A percentile compares a stretch with the other conserved stretches of the same genome.
These are phyloP conservation scores for Aspergillus bertholletiae DNA, from an alignment of 495 filamentous ascomycete genomes.

Conservation along the genomic window DNA sequence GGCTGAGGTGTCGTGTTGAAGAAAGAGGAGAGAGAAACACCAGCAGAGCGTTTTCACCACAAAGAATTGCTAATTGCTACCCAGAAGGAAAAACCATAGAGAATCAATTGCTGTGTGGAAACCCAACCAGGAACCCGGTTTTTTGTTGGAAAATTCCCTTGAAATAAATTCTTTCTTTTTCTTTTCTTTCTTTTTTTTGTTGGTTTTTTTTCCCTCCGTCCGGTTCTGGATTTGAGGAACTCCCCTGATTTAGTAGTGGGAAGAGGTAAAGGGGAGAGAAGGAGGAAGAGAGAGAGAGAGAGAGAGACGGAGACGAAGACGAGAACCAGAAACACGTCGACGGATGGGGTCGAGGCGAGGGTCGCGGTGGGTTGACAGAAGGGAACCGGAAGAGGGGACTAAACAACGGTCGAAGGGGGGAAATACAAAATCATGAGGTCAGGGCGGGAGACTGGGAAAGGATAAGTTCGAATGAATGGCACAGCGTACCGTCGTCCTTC, in stretches of 20 bases:
- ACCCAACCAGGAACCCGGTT: too few relatives aligned
- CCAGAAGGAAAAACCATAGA: constrained; percentile 12
- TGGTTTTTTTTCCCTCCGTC: too few relatives aligned
- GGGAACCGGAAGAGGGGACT: neutral
- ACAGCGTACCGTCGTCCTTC: too few relatives aligned
- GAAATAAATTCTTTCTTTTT: neutral
- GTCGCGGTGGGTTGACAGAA: too few relatives aligned
- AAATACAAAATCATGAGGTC: constrained; percentile 22
- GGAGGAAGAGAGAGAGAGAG: too few relatives aligned
- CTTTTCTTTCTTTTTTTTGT: neutral
- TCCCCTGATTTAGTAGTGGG: neutral
- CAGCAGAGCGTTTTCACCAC: neutral
- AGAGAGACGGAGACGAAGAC: too few relatives aligned
- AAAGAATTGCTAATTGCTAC: constrained; percentile 9
- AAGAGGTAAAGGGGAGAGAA: neutral
- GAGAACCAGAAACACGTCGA: too few relatives aligned
- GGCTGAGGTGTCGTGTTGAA: constrained; percentile 3
- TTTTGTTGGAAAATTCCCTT: too few relatives aligned
- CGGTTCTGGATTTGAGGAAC: neutral
- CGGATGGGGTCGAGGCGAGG: neutral
- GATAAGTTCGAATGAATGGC: too few relatives aligned
- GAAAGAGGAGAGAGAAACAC: constrained; percentile 1
- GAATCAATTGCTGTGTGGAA: constrained; percentile 14
- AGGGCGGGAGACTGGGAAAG: constrained; percentile 19
- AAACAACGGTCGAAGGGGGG: constrained; percentile 10